Percentiles rank a stretch among this genome's conserved stretches.
phyloP scores from a whole-genome alignment of 176 grass and related monocot genomes.

The Eremochloa ophiuroides region DNA sequence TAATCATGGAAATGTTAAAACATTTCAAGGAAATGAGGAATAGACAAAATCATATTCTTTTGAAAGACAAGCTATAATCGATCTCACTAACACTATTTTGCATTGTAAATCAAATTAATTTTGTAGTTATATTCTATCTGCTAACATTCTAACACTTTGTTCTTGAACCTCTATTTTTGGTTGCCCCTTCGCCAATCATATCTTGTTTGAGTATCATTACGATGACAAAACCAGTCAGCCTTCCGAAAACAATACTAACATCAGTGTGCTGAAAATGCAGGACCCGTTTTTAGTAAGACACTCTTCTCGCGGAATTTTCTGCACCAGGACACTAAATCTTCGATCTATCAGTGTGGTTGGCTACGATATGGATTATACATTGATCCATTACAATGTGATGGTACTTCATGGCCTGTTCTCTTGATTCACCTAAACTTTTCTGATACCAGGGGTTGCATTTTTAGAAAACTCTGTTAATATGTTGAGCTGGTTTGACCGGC shows the following conservation, averaged over 20 bases:
- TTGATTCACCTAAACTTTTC: constrained; percentile 3
- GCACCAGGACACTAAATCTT: constrained; percentile 91
- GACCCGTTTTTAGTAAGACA: constrained; percentile 72
- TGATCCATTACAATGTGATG: constrained; percentile 96
- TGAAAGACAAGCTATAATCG: background rate
- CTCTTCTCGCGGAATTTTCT: constrained; percentile 90
- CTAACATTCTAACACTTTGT: constrained; percentile 3
- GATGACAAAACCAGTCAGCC: constrained; percentile 16
- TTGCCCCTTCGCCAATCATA: background rate
- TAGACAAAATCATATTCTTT: background rate
- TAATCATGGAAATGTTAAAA: background rate
- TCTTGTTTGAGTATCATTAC: background rate
- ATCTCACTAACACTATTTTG: background rate
- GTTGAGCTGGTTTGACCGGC: constrained; percentile 7
- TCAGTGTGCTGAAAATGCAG: constrained; percentile 44
- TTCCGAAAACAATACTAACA: constrained; percentile 9
- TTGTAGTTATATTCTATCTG: constrained; percentile 1
- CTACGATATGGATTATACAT: constrained; percentile 98
- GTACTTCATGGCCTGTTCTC: constrained; percentile 38
- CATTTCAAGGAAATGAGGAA: constrained; percentile 9
- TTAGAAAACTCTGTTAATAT: constrained; percentile 3
- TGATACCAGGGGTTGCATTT: background rate
- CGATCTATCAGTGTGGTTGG: constrained; percentile 88
- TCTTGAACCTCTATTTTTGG: constrained; percentile 9
- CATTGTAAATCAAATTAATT: background rate